Percentiles rank a stretch among this genome's conserved stretches.
These are phyloP conservation scores for Serendipita sp. DNA, from an alignment of 768 basidiomycete species.

Conservation along the genomic window DNA sequence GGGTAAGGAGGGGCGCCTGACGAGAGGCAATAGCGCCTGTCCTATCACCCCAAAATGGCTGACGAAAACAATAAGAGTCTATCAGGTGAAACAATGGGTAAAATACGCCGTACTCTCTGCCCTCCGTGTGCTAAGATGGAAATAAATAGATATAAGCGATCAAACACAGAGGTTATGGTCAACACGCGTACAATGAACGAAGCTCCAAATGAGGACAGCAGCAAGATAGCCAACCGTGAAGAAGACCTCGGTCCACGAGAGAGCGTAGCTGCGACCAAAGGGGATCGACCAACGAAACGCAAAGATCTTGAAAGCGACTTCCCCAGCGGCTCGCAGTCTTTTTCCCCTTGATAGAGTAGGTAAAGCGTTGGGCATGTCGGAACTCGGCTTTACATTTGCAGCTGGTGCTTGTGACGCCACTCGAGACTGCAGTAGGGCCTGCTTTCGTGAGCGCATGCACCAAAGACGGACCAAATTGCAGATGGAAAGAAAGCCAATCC, in stretches of 20 bases:
- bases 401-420: background rate
- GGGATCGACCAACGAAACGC: conserved; percentile 35
- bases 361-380: background rate
- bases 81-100: background rate
- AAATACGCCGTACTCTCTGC: background rate
- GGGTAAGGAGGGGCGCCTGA: conserved; percentile 41
- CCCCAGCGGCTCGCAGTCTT: conserved; percentile 1
- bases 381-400: background rate
- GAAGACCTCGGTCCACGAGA: conserved; percentile 29
- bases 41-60: conserved; percentile 22
- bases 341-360: background rate
- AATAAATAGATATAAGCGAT: background rate
- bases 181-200: conserved; percentile 31
- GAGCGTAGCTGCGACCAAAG: conserved; percentile 24
- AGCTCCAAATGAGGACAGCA: conserved; percentile 29
- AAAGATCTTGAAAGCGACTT: conserved; percentile 31
- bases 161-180: background rate
- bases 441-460: conserved; percentile 12
- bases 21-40: conserved; percentile 29
- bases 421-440: background rate
- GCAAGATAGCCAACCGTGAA: conserved; percentile 35
- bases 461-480: conserved; percentile 24
- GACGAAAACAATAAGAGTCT: background rate
- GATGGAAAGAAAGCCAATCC: conserved; percentile 25
- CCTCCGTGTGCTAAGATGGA: background rate